Evolutionary conservation across 2,329 filamentous ascomycete species (phyloP).

Genomic region (Aspergillus sp.): DNA sequence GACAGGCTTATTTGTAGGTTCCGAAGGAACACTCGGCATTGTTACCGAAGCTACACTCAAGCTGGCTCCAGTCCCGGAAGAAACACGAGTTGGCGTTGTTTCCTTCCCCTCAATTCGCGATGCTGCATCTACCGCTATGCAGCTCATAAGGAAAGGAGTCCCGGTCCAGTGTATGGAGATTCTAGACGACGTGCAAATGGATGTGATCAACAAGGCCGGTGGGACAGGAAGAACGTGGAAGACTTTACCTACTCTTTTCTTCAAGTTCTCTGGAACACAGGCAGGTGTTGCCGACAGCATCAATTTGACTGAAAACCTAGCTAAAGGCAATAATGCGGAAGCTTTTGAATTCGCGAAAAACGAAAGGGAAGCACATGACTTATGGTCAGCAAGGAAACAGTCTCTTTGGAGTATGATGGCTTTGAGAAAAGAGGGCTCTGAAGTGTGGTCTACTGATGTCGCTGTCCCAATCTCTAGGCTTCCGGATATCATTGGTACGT

Average conservation of each 20-base stretch:
- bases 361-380: conserved; percentile 53
- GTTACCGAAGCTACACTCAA: conserved; percentile 71
- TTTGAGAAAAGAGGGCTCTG: conserved; percentile 54
- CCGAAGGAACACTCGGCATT: conserved; percentile 69
- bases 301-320: conserved; percentile 64
- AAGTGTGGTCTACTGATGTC: conserved; percentile 64
- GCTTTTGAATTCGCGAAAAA: conserved; percentile 58
- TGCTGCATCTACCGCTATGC: conserved; percentile 64
- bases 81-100: conserved; percentile 65
- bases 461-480: conserved; percentile 61
- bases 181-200: conserved; percentile 64
- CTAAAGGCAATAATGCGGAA: conserved; percentile 58
- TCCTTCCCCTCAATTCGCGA: conserved; percentile 59
- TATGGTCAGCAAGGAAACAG: conserved; percentile 63
- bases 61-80: conserved; percentile 62
- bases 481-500: conserved; percentile 60
- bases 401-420: conserved; percentile 62
- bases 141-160: conserved; percentile 64
- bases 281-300: conserved; percentile 78
- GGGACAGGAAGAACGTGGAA: conserved; percentile 53
- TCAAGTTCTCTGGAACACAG: conserved; percentile 71
- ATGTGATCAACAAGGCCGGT: conserved; percentile 66
- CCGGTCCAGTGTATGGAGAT: conserved; percentile 67
- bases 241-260: conserved; percentile 44
- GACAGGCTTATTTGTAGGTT: conserved; percentile 67